phyloP scores from a whole-genome alignment of 164 flowering plant genomes.

The grape (Vitis vinifera) region DNA sequence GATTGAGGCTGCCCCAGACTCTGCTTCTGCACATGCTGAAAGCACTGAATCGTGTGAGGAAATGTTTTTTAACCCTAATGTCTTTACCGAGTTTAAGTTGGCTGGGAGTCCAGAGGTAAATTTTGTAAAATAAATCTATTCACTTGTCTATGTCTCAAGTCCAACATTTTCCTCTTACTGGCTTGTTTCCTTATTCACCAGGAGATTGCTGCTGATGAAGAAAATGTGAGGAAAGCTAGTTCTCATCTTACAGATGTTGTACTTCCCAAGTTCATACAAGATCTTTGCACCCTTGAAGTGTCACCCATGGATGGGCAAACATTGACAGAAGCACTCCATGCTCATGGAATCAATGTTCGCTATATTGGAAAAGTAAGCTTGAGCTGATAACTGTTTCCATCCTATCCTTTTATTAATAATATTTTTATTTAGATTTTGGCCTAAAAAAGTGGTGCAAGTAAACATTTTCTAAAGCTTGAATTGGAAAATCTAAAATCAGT shows the following conservation, averaged over 20 bases:
- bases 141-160: background rate
- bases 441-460: background rate
- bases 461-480: background rate
- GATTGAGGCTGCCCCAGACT: conserved; percentile 21
- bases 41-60: conserved; percentile 35
- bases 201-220: conserved; percentile 90
- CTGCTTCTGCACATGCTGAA: conserved; percentile 32
- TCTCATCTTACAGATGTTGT: conserved; percentile 68
- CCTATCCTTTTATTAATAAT: background rate
- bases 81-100: conserved; percentile 83
- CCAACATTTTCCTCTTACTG: background rate
- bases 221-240: conserved; percentile 77
- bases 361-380: conserved; percentile 85
- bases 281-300: conserved; percentile 94
- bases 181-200: conserved; percentile 22
- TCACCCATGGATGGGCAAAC: conserved; percentile 99
- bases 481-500: background rate
- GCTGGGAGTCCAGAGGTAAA: conserved; percentile 75
- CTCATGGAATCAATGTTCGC: conserved; percentile 96
- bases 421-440: background rate
- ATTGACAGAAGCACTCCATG: conserved; percentile 97
- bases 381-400: background rate
- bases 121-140: background rate
- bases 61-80: conserved; percentile 82
- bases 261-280: conserved; percentile 87